A percentile compares a stretch with the other conserved stretches of the same genome.
Conservation (phyloP, 805 yeast genomes). For the Monosporozyma aquatica region DNA sequence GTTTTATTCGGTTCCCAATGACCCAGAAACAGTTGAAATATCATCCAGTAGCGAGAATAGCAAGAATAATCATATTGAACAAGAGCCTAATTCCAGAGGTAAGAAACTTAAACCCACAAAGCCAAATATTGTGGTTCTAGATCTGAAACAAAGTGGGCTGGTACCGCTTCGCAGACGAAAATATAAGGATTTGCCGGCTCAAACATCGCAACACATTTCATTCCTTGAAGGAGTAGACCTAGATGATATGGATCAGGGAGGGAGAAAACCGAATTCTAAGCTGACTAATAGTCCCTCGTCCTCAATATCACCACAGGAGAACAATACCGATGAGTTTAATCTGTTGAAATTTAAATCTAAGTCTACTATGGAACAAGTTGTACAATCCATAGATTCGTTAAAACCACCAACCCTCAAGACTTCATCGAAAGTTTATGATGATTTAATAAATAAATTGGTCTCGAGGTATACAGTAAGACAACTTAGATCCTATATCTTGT, state of each 20-base stretch:
- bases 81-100: constrained; percentile 11
- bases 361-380: constrained; percentile 20
- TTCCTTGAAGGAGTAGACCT: constrained; percentile 25
- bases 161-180: neutral
- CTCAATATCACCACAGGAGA: neutral
- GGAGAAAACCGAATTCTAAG: too few species aligned
- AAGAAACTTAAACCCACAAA: constrained; percentile 24
- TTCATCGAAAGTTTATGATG: constrained; percentile 17
- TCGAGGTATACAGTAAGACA: constrained; percentile 24
- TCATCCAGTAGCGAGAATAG: too few species aligned
- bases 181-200: neutral
- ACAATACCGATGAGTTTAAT: neutral
- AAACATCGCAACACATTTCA: constrained; percentile 11
- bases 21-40: too few species aligned
- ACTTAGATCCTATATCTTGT: constrained; percentile 16
- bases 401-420: constrained; percentile 16
- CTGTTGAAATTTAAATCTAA: constrained; percentile 17
- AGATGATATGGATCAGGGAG: neutral
- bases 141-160: constrained; percentile 10
- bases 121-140: constrained; percentile 22
- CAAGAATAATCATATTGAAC: too few species aligned
- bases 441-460: constrained; percentile 15
- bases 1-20: too few species aligned
- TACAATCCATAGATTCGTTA: constrained; percentile 22
- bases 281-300: too few species aligned